phyloP scores from a whole-genome alignment of 331 rosid species.

The Spiraea crenata region DNA sequence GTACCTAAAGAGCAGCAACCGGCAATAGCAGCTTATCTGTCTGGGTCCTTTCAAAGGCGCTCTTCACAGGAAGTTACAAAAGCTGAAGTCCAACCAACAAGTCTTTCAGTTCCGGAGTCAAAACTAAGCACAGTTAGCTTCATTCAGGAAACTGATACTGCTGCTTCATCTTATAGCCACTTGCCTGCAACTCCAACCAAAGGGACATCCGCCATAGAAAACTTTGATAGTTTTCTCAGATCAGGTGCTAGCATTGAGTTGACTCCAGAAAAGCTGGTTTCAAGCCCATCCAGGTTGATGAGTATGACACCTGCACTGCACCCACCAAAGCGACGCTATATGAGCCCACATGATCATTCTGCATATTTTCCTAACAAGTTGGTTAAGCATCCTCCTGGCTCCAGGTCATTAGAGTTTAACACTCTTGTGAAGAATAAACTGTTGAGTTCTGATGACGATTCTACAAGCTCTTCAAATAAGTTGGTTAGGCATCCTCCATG shows the following conservation, averaged over 20 bases:
- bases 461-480: slow-evolving; percentile 35
- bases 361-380: slow-evolving; percentile 36
- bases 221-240: slow-evolving; percentile 22
- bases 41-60: slow-evolving; percentile 42
- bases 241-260: slow-evolving; percentile 21
- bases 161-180: slow-evolving; percentile 9
- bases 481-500: slow-evolving; percentile 52
- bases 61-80: slow-evolving; percentile 38
- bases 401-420: slow-evolving; percentile 60
- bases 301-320: slow-evolving; percentile 46
- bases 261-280: slow-evolving; percentile 53
- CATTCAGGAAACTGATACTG: slow-evolving; percentile 19
- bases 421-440: slow-evolving; percentile 43
- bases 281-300: slow-evolving; percentile 61
- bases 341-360: slow-evolving; percentile 49
- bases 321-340: slow-evolving; percentile 49
- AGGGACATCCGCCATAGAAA: slow-evolving; percentile 19
- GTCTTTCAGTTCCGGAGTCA: slow-evolving; percentile 26
- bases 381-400: slow-evolving; percentile 43
- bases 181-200: slow-evolving; percentile 45
- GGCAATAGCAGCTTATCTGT: slow-evolving; percentile 43
- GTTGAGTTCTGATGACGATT: slow-evolving; percentile 45
- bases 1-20: slow-evolving; percentile 28
- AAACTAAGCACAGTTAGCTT: slow-evolving; percentile 12
- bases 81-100: slow-evolving; percentile 18